A percentile compares a stretch with the other conserved stretches of the same genome.
Evolutionary conservation across 768 basidiomycete species (phyloP).

Genomic region (Leccinum variicolor): DNA sequence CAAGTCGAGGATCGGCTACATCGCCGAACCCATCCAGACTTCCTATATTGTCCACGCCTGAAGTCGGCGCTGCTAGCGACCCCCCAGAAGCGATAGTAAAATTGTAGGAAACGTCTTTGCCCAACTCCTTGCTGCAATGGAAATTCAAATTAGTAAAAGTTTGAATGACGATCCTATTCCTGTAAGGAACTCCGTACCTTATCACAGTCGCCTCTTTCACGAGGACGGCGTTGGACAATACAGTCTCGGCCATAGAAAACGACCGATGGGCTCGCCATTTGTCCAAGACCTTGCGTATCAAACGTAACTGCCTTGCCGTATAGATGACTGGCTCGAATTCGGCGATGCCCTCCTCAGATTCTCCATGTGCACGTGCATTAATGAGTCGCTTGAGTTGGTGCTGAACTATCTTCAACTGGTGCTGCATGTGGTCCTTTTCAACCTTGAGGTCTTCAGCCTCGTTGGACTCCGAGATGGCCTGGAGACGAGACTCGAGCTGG

Average conservation of each 20-base stretch:
- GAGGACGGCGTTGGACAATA: slow-evolving; percentile 78
- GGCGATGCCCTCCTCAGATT: slow-evolving; percentile 57
- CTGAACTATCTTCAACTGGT: slow-evolving; percentile 77
- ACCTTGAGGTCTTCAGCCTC: slow-evolving; percentile 85
- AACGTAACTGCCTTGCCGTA: slow-evolving; percentile 72
- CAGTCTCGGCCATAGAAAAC: slow-evolving; percentile 90
- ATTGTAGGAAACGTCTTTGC: slow-evolving; percentile 87
- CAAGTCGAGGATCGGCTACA: slow-evolving; percentile 78
- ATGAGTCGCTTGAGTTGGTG: slow-evolving; percentile 79
- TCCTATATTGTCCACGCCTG: slow-evolving; percentile 81
- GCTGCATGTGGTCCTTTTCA: slow-evolving; percentile 92
- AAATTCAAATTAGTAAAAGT: slow-evolving; percentile 11
- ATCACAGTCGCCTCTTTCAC: slow-evolving; percentile 96
- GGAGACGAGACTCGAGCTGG: slow-evolving; percentile 68
- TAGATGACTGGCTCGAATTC: slow-evolving; percentile 82
- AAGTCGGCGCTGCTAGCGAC: slow-evolving; percentile 71
- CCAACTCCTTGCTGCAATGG: slow-evolving; percentile 69
- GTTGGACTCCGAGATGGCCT: slow-evolving; percentile 58
- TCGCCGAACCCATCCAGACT: slow-evolving; percentile 92
- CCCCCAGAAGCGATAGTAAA: slow-evolving; percentile 88
- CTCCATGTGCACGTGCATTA: slow-evolving; percentile 75
- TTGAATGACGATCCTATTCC: neutral
- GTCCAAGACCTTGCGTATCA: slow-evolving; percentile 80
- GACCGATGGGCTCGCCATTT: slow-evolving; percentile 82
- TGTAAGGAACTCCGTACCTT: slow-evolving; percentile 45